A percentile compares a stretch with the other conserved stretches of the same genome.
phyloP scores from a whole-genome alignment of 768 basidiomycete species.

The Leucosporidium creatinivorum region DNA sequence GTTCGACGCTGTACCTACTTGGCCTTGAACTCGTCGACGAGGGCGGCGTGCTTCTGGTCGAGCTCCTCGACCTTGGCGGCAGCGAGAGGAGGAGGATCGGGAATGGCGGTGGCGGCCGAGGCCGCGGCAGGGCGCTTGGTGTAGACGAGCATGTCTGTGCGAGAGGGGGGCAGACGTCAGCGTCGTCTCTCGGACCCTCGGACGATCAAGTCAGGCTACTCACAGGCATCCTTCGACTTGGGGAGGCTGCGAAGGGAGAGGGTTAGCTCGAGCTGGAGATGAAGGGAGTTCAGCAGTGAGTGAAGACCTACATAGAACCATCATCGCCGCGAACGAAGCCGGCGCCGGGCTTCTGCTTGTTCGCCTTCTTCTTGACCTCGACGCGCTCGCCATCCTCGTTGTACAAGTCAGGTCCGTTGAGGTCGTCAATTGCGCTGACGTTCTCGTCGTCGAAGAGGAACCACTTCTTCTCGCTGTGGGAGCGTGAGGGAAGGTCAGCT shows the following conservation, averaged over 20 bases:
- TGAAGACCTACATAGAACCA: constrained; percentile 4
- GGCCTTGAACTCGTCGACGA: constrained; percentile 49
- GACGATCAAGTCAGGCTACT: background rate
- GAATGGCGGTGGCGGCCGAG: background rate
- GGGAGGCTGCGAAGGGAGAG: constrained; percentile 1
- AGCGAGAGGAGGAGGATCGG: constrained; percentile 49
- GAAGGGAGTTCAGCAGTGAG: rapidly evolving
- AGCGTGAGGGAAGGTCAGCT: background rate
- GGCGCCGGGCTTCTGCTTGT: background rate
- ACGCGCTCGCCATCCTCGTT: constrained; percentile 27
- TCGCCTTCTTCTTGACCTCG: constrained; percentile 42
- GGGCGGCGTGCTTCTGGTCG: constrained; percentile 54
- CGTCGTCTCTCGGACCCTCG: rapidly evolving
- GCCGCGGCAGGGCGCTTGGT: constrained; percentile 46
- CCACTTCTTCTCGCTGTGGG: constrained; percentile 61
- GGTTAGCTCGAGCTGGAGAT: background rate
- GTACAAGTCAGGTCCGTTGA: constrained; percentile 36
- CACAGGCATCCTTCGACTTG: constrained; percentile 37
- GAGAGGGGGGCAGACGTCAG: background rate
- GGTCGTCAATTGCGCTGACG: constrained; percentile 48
- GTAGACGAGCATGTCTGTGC: constrained; percentile 77
- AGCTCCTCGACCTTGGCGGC: constrained; percentile 50
- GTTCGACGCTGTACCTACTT: constrained; percentile 30
- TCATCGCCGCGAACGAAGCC: constrained; percentile 5
- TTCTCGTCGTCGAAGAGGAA: constrained; percentile 87